A percentile compares a stretch with the other conserved stretches of the same genome.
Conservation (phyloP, 352 stramenopile genomes). For the Phytophthora foliorum region DNA sequence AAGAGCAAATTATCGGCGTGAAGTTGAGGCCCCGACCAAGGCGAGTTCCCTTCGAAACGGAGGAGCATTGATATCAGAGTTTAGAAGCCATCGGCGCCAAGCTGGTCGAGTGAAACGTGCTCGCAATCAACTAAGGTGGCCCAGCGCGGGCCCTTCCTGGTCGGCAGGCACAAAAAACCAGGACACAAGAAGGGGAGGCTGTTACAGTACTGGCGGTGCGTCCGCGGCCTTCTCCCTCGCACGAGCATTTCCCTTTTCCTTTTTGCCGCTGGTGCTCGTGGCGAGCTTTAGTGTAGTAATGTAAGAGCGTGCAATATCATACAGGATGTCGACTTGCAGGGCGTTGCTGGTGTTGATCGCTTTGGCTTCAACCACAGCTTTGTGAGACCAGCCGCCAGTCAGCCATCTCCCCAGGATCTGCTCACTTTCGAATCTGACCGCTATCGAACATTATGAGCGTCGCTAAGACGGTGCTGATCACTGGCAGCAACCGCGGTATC, state of each 20-base stretch:
- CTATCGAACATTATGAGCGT: constrained; percentile 16
- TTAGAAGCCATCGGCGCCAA: constrained; percentile 15
- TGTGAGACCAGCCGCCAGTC: neutral
- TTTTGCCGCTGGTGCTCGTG: constrained; percentile 41
- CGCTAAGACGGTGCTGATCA: constrained; percentile 68
- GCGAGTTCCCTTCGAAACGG: constrained; percentile 19
- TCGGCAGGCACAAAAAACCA: constrained; percentile 3
- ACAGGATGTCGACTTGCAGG: constrained; percentile 35
- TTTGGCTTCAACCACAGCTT: neutral
- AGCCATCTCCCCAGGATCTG: neutral
- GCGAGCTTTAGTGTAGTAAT: constrained; percentile 51
- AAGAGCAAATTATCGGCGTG: constrained; percentile 69
- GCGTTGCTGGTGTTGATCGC: neutral
- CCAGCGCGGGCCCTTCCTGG: constrained; percentile 9
- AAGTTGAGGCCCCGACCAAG: constrained; percentile 20
- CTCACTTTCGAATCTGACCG: constrained; percentile 18
- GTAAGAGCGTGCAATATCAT: constrained; percentile 48
- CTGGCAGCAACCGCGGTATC: constrained; percentile 66
- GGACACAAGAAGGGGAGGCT: constrained; percentile 17
- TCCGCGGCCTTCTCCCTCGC: constrained; percentile 8
- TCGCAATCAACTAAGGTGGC: constrained; percentile 9
- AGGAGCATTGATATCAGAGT: constrained; percentile 25
- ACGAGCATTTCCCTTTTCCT: constrained; percentile 33
- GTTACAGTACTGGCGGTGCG: constrained; percentile 19
- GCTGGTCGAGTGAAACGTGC: constrained; percentile 14